Evolutionary conservation across 176 grass and related monocot genomes (phyloP).

Genomic region (Stipa capillata): DNA sequence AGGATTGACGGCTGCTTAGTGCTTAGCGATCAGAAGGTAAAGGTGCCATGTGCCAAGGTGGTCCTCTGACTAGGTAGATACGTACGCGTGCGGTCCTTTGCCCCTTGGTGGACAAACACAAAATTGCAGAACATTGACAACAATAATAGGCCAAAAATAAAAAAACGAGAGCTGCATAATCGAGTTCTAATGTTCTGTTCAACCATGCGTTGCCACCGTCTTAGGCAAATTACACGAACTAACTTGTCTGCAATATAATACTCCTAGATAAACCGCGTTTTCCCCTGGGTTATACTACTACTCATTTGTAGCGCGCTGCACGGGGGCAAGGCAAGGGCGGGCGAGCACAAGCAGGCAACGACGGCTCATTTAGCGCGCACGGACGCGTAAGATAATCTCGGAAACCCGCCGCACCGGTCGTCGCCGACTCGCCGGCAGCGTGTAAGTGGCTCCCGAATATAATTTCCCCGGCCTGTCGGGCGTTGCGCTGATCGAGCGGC

Average conservation of each 20-base stretch:
- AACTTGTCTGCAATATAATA: neutral
- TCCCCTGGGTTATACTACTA: no score
- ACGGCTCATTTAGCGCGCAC: conserved; percentile 13
- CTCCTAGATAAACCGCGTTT: neutral
- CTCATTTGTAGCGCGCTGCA: neutral
- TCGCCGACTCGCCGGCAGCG: neutral
- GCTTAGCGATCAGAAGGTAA: neutral
- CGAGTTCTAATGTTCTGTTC: neutral
- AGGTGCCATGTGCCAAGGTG: neutral
- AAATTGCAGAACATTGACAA: neutral
- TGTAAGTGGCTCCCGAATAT: neutral
- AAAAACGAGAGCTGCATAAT: neutral
- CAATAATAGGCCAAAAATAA: neutral
- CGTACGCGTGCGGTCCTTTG: neutral
- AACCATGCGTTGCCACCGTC: neutral
- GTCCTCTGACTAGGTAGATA: neutral
- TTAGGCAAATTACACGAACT: neutral
- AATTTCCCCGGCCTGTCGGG: conserved; percentile 31
- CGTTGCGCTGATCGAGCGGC: conserved; percentile 12
- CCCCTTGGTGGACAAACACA: neutral
- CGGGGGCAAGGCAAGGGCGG: neutral
- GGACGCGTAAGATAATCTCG: neutral
- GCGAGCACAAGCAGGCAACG: neutral
- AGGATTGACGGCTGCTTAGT: neutral
- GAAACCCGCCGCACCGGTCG: neutral